Evolutionary conservation across 352 stramenopile genomes (phyloP).

Genomic region (Globisporangium orthogonon): DNA sequence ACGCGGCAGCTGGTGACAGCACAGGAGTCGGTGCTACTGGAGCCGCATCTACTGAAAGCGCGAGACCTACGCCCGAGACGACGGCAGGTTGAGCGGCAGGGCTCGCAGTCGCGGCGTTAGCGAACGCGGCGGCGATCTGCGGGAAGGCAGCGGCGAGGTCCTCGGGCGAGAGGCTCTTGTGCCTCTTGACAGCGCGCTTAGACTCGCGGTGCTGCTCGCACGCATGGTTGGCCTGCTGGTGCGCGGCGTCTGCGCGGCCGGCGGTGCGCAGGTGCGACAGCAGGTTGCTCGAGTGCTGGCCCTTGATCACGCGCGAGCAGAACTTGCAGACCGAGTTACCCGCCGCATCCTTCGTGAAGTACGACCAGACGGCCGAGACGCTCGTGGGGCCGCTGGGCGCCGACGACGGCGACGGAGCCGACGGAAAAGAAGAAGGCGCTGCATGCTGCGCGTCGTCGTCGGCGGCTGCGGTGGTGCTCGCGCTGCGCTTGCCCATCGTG

Average conservation of each 20-base stretch:
- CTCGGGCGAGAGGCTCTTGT: slow-evolving; percentile 54
- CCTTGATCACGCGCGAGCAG: slow-evolving; percentile 80
- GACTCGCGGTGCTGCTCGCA: slow-evolving; percentile 78
- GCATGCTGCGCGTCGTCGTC: too few species aligned
- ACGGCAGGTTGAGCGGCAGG: neutral
- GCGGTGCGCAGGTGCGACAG: slow-evolving; percentile 73
- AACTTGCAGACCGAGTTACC: slow-evolving; percentile 84
- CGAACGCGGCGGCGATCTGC: slow-evolving; percentile 24
- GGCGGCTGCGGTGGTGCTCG: too few species aligned
- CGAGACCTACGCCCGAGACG: neutral
- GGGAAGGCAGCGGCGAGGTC: slow-evolving; percentile 48
- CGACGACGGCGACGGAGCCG: neutral
- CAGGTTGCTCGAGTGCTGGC: slow-evolving; percentile 80
- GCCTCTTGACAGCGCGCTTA: slow-evolving; percentile 72
- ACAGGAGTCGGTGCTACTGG: neutral
- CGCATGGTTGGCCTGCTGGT: slow-evolving; percentile 67
- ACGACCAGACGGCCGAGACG: slow-evolving; percentile 77
- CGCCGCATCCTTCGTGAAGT: slow-evolving; percentile 71
- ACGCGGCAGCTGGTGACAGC: neutral
- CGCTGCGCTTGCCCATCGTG: too few species aligned
- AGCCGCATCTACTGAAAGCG: neutral
- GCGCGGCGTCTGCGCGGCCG: slow-evolving; percentile 54
- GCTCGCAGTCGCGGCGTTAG: neutral
- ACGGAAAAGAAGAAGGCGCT: neutral
- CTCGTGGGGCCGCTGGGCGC: slow-evolving; percentile 36